A percentile compares a stretch with the other conserved stretches of the same genome.
These are phyloP conservation scores for Suillus spraguei DNA, from an alignment of 768 basidiomycete species.

Conservation along the genomic window DNA sequence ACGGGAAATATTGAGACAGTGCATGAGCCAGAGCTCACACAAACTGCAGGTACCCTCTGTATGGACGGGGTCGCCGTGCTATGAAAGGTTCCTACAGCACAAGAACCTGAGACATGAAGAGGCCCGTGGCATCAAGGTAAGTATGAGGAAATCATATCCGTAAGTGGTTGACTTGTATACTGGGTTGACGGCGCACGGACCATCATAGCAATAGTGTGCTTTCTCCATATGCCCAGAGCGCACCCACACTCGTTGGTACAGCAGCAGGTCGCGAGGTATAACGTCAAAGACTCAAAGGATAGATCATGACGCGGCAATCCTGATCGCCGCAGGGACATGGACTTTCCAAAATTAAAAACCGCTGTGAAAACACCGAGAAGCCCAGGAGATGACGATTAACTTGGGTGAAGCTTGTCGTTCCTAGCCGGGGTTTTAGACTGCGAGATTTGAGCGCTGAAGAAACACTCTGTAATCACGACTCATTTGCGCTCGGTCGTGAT, in stretches of 20 bases:
- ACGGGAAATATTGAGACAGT: conserved; percentile 49
- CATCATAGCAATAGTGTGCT: not conserved
- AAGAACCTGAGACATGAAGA: conserved; percentile 53
- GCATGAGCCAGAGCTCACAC: conserved; percentile 45
- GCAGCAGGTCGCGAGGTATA: not conserved
- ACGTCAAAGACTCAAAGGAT: not conserved
- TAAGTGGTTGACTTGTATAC: conserved; percentile 26
- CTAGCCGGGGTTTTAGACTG: not conserved
- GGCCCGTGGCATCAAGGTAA: conserved; percentile 57
- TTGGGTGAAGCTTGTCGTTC: not conserved
- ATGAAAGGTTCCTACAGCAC: conserved; percentile 55
- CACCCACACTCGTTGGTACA: not conserved
- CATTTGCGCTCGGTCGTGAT: not conserved
- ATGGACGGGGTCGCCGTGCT: conserved; percentile 60
- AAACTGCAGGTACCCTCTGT: conserved; percentile 33
- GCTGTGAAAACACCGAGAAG: not conserved
- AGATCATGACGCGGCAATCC: not conserved
- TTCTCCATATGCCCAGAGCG: not conserved
- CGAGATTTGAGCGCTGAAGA: not conserved
- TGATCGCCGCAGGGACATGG: not conserved
- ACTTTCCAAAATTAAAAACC: not conserved
- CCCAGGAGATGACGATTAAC: not conserved
- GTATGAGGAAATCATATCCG: conserved; percentile 39
- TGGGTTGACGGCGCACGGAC: conserved; percentile 15
- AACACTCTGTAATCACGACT: not conserved